Percentiles rank a stretch among this genome's conserved stretches.
These are phyloP conservation scores for Colletotrichum sp. DNA, from an alignment of 2,329 filamentous ascomycete genomes.

Conservation along the genomic window DNA sequence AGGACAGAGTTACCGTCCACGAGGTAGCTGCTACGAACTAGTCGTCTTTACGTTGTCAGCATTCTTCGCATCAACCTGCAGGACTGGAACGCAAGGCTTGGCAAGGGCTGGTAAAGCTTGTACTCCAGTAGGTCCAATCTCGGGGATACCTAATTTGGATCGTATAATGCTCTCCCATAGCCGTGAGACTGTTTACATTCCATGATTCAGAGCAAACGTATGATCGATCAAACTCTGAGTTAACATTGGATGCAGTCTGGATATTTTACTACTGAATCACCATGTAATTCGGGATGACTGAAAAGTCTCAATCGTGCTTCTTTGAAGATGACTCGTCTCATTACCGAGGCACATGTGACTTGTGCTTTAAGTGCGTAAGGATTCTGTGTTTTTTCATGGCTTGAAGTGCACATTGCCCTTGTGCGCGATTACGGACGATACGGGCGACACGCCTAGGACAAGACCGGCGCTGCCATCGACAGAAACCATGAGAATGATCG, in stretches of 20 bases:
- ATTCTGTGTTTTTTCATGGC: neutral
- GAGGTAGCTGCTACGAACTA: constrained; percentile 28
- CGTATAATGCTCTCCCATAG: constrained; percentile 26
- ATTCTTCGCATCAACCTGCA: constrained; percentile 27
- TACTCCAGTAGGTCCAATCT: constrained; percentile 25
- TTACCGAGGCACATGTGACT: neutral
- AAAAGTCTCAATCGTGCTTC: neutral
- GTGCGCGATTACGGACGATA: neutral
- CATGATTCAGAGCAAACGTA: neutral
- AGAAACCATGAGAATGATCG: neutral
- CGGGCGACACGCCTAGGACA: neutral
- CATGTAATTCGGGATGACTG: neutral
- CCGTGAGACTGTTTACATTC: neutral
- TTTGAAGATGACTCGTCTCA: neutral
- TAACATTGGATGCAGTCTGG: neutral
- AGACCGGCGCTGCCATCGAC: neutral
- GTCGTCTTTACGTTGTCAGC: neutral
- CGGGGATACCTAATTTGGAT: constrained; percentile 35
- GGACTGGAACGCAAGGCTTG: constrained; percentile 24
- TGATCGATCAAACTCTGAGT: neutral
- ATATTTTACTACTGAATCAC: neutral
- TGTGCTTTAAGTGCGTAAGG: neutral
- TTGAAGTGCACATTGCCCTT: neutral
- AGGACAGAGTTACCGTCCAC: constrained; percentile 40
- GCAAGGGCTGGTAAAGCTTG: neutral